A percentile compares a stretch with the other conserved stretches of the same genome.
Conservation (phyloP, 169 alveolate genomes). For the Plasmodium inui region DNA sequence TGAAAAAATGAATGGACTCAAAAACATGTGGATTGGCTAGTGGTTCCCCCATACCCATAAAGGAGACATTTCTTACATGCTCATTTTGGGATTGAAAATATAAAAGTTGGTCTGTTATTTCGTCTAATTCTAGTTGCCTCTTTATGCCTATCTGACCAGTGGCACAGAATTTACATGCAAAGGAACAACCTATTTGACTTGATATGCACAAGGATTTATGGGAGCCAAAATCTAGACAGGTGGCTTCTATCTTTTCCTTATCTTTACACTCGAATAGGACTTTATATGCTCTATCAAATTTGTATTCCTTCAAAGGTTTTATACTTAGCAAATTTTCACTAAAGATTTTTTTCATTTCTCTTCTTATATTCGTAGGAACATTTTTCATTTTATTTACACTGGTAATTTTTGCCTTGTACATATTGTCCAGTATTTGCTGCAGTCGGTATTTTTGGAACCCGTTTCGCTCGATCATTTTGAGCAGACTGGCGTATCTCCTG, state of each 20-base stretch:
- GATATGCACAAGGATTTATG: slow-evolving; percentile 90
- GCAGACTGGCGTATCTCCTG: slow-evolving; percentile 18
- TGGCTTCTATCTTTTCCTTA: slow-evolving; percentile 88
- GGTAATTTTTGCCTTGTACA: slow-evolving; percentile 79
- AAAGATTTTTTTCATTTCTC: slow-evolving; percentile 75
- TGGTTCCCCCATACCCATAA: slow-evolving; percentile 94
- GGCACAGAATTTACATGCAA: slow-evolving; percentile 90
- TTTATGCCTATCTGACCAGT: slow-evolving; percentile 90
- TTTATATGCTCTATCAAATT: slow-evolving; percentile 86
- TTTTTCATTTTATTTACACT: slow-evolving; percentile 80
- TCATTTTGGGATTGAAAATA: slow-evolving; percentile 86
- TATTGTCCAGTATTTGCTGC: slow-evolving; percentile 79
- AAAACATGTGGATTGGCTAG: slow-evolving; percentile 91
- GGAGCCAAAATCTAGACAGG: slow-evolving; percentile 84
- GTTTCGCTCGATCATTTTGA: slow-evolving; percentile 33
- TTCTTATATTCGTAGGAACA: slow-evolving; percentile 81
- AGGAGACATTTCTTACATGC: slow-evolving; percentile 86
- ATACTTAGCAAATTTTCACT: slow-evolving; percentile 77
- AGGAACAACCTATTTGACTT: slow-evolving; percentile 90
- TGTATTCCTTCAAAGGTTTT: slow-evolving; percentile 77
- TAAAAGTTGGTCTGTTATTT: slow-evolving; percentile 88
- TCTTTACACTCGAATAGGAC: slow-evolving; percentile 86
- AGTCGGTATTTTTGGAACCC: slow-evolving; percentile 77
- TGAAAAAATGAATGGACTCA: slow-evolving; percentile 85
- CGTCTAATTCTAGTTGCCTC: slow-evolving; percentile 89